Evolutionary conservation across 495 filamentous ascomycete genomes (phyloP), one percentile per base, ranked within the genome.

Genomic region (Tuber brumale): DNA sequence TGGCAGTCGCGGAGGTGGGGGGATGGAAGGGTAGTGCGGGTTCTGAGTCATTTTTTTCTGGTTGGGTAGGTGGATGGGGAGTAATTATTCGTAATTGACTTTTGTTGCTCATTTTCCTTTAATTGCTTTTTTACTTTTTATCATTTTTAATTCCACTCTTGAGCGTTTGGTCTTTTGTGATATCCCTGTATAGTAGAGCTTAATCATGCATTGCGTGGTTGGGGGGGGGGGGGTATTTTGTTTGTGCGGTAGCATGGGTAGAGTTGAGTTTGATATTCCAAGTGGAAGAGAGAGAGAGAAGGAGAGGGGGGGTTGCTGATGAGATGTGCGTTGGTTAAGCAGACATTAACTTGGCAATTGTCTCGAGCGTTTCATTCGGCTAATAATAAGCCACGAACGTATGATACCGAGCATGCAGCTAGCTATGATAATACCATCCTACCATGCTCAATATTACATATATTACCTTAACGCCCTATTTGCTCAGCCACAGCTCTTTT

Each of bases 101-200:
- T 48, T 21, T 8, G 14, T 61, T 61, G 48, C 48, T 57, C 2
- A 9, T 12, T 10, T 51, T 27, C n/a, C 23, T n/a, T 57, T 57
- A 57, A 57, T 57, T 61, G 46, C 18, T 57, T 14, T 12, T 61
- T n/a, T 16, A 16, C 8, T 10, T 31, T 61, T 61, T 61, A 61
- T 61, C 51, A 61, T 61, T 61, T 61, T 27, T 61, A 61, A 61
- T 61, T n/a, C n/a, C 51, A 61, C 51, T n/a, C 3, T 31, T 3
- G 51, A 61, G 51, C 51, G 9, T 51, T n/a, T 51, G 23, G 48
- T 12, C 23, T 31, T 5, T 61, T 31, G 51, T 27, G 51, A 61
- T 61, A 61, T 61, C 51, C 51, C 51, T 61, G 51, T 61, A 61
- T 12, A 61, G 51, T 61, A 61, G 48, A 57, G 23, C 23, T 57